A percentile compares a stretch with the other conserved stretches of the same genome.
Conservation (phyloP, 768 basidiomycete genomes). For the Rossbeevera mucosa region DNA sequence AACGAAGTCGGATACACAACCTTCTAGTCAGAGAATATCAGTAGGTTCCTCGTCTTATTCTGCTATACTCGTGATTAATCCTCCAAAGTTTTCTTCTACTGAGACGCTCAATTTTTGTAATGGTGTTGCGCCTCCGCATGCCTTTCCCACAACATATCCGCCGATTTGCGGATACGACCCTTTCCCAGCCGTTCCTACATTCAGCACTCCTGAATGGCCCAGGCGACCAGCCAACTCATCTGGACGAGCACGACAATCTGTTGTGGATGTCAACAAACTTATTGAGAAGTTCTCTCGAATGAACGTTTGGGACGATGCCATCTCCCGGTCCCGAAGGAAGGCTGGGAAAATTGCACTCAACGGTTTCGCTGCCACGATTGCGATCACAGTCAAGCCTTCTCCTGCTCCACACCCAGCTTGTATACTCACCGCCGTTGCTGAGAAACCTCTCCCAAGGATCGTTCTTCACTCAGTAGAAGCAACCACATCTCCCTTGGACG, state of each 20-base stretch:
- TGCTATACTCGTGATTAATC: background rate
- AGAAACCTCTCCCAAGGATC: background rate
- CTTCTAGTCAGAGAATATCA: conserved; percentile 4
- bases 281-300: conserved; percentile 9
- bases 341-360: background rate
- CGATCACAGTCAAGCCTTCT: conserved; percentile 12
- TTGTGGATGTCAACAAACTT: conserved; percentile 1
- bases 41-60: background rate
- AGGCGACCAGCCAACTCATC: background rate
- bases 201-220: conserved; percentile 7
- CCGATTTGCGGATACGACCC: conserved; percentile 14
- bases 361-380: conserved; percentile 4
- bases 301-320: conserved; percentile 7
- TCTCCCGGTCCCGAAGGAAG: conserved; percentile 4
- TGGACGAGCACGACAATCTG: background rate
- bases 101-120: conserved; percentile 2
- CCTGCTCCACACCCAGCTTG: conserved; percentile 19
- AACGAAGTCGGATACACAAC: conserved; percentile 2
- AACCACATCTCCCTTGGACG: conserved; percentile 8
- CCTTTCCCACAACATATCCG: conserved; percentile 23
- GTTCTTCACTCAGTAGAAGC: background rate
- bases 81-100: background rate
- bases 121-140: conserved; percentile 15
- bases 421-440: background rate
- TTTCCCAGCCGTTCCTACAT: conserved; percentile 7